Conservation (phyloP, 495 filamentous ascomycete species). For the Pseudevernia furfuracea region DNA sequence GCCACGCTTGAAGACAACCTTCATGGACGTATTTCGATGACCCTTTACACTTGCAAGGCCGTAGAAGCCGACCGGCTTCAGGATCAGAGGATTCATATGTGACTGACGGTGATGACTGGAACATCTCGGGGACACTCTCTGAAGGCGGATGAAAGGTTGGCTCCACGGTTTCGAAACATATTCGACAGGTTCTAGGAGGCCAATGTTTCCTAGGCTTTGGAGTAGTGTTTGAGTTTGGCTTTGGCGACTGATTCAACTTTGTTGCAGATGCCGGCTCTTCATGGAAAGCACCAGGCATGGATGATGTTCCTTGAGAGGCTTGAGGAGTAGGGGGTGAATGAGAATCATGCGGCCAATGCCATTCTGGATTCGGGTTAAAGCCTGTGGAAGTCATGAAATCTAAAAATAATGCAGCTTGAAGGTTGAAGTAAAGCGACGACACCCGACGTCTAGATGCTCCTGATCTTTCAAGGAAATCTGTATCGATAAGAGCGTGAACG, state of each 20-base stretch:
- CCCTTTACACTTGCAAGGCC: constrained; percentile 89
- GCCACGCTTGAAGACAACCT: constrained; percentile 84
- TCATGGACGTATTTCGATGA: constrained; percentile 91
- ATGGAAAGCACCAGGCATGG: constrained; percentile 25
- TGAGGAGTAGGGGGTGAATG: constrained; percentile 19
- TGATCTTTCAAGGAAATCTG: background rate
- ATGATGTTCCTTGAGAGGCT: background rate
- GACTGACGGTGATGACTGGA: constrained; percentile 55
- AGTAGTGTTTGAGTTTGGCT: constrained; percentile 7
- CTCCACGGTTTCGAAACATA: constrained; percentile 78
- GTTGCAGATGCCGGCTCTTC: constrained; percentile 11
- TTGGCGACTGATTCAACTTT: background rate
- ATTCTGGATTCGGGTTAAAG: constrained; percentile 29
- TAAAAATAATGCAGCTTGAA: background rate
- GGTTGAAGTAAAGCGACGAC: background rate
- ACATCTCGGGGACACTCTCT: constrained; percentile 53
- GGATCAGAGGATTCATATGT: constrained; percentile 69
- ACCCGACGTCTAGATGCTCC: constrained; percentile 1
- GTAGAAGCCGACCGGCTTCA: constrained; percentile 73
- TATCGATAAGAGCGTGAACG: background rate
- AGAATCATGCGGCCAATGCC: constrained; percentile 32
- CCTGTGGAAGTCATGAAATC: constrained; percentile 30
- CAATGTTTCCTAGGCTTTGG: constrained; percentile 44
- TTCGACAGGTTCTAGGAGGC: constrained; percentile 72
- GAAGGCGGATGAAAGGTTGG: constrained; percentile 64